These are phyloP conservation scores for Neoarthrinium moseri DNA, from an alignment of 2,329 filamentous ascomycete species.

Conservation along the genomic window DNA sequence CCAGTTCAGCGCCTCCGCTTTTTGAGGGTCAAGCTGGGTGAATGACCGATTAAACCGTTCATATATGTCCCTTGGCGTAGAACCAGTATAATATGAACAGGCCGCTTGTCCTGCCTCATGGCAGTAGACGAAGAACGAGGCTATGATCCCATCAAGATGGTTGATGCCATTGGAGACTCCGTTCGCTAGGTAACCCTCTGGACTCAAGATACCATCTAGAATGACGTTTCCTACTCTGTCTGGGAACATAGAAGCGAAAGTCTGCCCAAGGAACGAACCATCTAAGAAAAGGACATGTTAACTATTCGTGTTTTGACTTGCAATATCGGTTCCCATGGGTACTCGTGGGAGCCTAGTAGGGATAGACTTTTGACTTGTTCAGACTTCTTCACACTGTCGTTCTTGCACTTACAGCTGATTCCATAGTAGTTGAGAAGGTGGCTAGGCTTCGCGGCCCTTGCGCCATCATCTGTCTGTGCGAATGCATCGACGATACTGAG, in stretches of 20 bases:
- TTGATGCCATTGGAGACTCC: constrained; percentile 36
- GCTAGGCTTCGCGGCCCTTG: constrained; percentile 12
- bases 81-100: constrained; percentile 36
- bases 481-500: constrained; percentile 18
- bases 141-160: constrained; percentile 41
- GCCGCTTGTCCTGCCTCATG: constrained; percentile 33
- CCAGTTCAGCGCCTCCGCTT: constrained; percentile 16
- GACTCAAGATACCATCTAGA: constrained; percentile 45
- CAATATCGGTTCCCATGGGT: too few relatives aligned
- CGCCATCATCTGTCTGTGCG: constrained; percentile 8
- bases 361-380: too few relatives aligned
- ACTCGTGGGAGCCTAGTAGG: too few relatives aligned
- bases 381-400: too few relatives aligned
- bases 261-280: constrained; percentile 40
- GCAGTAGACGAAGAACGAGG: constrained; percentile 43
- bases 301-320: too few relatives aligned
- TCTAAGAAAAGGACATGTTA: too few relatives aligned
- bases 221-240: constrained; percentile 32
- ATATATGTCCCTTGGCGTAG: constrained; percentile 32
- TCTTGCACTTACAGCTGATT: too few relatives aligned
- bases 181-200: constrained; percentile 31
- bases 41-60: constrained; percentile 18
- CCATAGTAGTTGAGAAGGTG: constrained; percentile 39
- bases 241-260: constrained; percentile 39
- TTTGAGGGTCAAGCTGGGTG: constrained; percentile 14